phyloP scores from a whole-genome alignment of 768 basidiomycete species.

The Postia placenta region DNA sequence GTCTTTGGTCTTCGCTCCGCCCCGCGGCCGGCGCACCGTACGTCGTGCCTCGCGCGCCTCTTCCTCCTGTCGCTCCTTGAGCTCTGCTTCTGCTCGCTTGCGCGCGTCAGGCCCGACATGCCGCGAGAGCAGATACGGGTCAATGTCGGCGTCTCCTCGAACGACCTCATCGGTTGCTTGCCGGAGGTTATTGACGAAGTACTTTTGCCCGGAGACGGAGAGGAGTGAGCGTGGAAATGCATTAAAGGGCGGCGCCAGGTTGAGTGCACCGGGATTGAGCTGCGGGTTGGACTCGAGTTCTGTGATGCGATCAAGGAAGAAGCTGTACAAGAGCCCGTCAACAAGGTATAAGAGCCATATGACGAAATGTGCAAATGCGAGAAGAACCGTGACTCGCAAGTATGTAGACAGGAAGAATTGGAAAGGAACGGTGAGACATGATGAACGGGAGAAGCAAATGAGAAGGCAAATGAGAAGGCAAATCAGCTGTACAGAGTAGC shows the following conservation, averaged over 20 bases:
- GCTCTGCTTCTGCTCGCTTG: constrained; percentile 39
- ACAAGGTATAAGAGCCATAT: no score
- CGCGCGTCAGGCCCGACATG: constrained; percentile 40
- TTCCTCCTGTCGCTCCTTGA: constrained; percentile 34
- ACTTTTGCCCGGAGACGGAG: constrained; percentile 34
- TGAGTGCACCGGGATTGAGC: constrained; percentile 24
- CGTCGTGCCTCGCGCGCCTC: constrained; percentile 38
- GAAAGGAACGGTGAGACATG: no score
- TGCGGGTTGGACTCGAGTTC: constrained; percentile 43
- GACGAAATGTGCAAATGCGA: no score
- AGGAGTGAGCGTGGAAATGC: constrained; percentile 46
- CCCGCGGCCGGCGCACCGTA: constrained; percentile 26
- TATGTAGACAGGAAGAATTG: no score
- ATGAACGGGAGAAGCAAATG: no score
- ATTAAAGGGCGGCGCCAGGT: constrained; percentile 31
- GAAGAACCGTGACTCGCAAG: no score
- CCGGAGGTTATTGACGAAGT: constrained; percentile 42
- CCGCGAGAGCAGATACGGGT: constrained; percentile 41
- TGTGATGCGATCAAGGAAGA: constrained; percentile 52
- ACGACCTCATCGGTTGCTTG: constrained; percentile 41
- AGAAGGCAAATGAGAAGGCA: no score
- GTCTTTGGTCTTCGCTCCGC: constrained; percentile 35
- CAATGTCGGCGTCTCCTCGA: constrained; percentile 36
- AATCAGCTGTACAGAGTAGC: no score
- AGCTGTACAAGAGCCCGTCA: no score